Base-by-base conservation (phyloP, 2,329 filamentous ascomycete species). In the Exophiala sp. region DNA sequence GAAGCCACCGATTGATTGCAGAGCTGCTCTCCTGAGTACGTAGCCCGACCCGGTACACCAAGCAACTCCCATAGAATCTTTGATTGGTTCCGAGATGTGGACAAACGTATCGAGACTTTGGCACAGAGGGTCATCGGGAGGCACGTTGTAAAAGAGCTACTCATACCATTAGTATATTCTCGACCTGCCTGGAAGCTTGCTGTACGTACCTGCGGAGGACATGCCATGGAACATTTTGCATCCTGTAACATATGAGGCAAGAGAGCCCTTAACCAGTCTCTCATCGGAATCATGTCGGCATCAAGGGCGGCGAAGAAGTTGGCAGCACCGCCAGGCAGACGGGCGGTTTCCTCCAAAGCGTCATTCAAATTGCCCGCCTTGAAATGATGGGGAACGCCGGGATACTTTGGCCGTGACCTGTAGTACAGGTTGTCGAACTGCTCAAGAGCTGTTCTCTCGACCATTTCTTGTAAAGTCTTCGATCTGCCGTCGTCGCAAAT, bases 401-500 rank as follows among this genome's bases (percentile, higher is more conserved):
- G 49, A 29, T 46, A 51, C 22, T 55, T 64, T 61, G 41, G 65
- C 63, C 58, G 70, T 69, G 52, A 66, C 60, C 34, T 66, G 52
- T 74, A 74, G 50, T 67, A 65, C 3, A 72, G 50, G 37, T 71
- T 70, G 10, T 66, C 60, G 14, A 46, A 53, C 34, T 70, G 46
- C 23, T 43, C 43, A 14, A 35, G 27, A 27, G 44, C 46, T 6
- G 53, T 50, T 14, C 38, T 50, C 78, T 78, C 24, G 68, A 68
- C 34, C 69, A 73, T 2, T 62, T 66, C 51, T 63, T 58, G 45
- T 66, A 64, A 37, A 72, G 55, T 29, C 65, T 60, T 6, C 64
- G 56, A 23, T 71, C 58, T 2, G 63, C 65, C 39, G 60, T 80
- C 77, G 39, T 80, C 77, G 7, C 77, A 66, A 7, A 80, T 63